Base-by-base conservation (phyloP, 306 rosid species). In the Casuarina glauca region DNA sequence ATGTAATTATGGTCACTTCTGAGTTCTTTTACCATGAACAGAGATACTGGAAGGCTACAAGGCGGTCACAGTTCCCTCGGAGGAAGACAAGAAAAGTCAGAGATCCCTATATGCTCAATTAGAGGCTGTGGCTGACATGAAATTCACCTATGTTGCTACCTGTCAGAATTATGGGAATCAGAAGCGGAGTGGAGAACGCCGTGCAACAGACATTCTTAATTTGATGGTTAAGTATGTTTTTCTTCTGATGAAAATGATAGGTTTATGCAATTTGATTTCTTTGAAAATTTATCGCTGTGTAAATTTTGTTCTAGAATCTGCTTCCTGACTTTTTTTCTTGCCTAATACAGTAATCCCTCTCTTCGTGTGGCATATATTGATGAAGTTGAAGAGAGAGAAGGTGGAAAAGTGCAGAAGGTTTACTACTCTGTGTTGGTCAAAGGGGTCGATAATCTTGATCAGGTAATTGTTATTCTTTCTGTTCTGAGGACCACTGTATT, bases 301-400 rank as follows among this genome's bases (percentile, higher is more conserved):
- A 62, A 68, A 70, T 79, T 78, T 80, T 82, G 26, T 78, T 52
- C 49, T 73, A 70, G 85, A 82, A 79, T 69, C 60, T 74, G 46
- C 82, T 66, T 39, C 77, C 42, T 64, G 55, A 35, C 72, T 78
- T 81, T 79, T 78, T 10, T 76, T 19, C 26, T 48, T 48, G 76
- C 10, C 75, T 17, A 36, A 72, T 77, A 77, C 83, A 95, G 97
- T 78, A 86, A 95, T 72, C 97, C 99, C 67, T 85, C 99, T 6
- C 97, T 95, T 78, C 95, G 99, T 51, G 99, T 95, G 89, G 99
- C 99, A 70, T 95, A 87, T 84, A 93, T 95, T 79, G 99, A 95
- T 78, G 99, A 95, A 89, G 89, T 95, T 74, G 99, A 95, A 88
- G 99, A 93, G 85, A 89, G 90, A 69, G 99, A 95, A 72, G 86